Evolutionary conservation across 169 alveolate genomes (phyloP), one percentile per base, ranked within the genome.

Genomic region (Plasmodium blacklocki): DNA sequence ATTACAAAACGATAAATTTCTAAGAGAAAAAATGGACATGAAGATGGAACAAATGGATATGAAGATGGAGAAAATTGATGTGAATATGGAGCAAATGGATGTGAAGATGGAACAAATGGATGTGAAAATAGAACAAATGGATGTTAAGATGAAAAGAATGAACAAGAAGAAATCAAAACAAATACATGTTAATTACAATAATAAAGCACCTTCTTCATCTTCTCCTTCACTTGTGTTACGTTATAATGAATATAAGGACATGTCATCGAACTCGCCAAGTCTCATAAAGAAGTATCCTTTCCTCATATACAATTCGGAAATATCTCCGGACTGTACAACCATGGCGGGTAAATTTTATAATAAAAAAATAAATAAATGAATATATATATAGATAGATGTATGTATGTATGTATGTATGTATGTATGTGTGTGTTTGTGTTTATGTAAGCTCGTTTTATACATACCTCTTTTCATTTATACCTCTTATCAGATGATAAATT

Each of bases 241-340:
- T 39, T 39, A 39, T 39, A 15, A 14, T 19, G 11, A 7, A 9
- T n/a, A 19, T 21, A 26, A 64, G 7, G 70, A 18, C 11, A 29
- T 26, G 1, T 7, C 73, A 7, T 26, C 76, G 9, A 62, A 76
- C 7, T 23, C 76, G 9, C 47, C 18, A n/a, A 49, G 56, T 67
- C 70, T 76, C 3, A 63, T 26, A 23, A 64, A 15, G 19, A 23
- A 58, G 9, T 76, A 76, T 56, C 88, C 88, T 2, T 63, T 56
- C 32, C 18, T 76, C 6, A 49, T 76, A n/a, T 76, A 67, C 70
- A 62, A 76, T 62, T 63, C 75, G 43, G 76, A 64, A 12, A 76
- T 76, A 47, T 76, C 75, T 21, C 88, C 88, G 7, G 88, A 21
- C n/a, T 72, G 68, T 32, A 50, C 76, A 32, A 47, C 75, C 11